These are phyloP conservation scores for Fusarium beomiforme DNA, from an alignment of 2,329 filamentous ascomycete genomes.

Conservation along the genomic window DNA sequence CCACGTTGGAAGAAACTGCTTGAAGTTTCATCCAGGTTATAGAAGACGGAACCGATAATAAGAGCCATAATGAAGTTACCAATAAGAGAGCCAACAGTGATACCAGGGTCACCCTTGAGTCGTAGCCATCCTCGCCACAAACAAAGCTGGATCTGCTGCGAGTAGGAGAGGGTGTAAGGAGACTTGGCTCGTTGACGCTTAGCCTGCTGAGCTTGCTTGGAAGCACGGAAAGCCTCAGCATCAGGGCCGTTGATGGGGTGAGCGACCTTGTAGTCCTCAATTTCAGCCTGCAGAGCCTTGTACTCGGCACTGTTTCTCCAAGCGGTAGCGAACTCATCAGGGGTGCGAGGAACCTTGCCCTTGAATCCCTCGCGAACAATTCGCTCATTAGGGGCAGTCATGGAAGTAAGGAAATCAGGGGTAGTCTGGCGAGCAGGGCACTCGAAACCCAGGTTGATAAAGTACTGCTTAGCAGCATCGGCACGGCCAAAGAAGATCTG, in stretches of 20 bases:
- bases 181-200: slow-evolving; percentile 72
- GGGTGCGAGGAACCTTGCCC: slow-evolving; percentile 65
- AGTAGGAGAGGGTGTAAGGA: slow-evolving; percentile 83
- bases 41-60: slow-evolving; percentile 84
- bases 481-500: slow-evolving; percentile 72
- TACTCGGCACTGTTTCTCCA: slow-evolving; percentile 67
- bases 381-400: slow-evolving; percentile 69
- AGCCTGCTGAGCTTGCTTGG: slow-evolving; percentile 64
- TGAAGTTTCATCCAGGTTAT: slow-evolving; percentile 73
- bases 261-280: slow-evolving; percentile 63
- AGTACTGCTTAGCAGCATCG: slow-evolving; percentile 70
- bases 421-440: slow-evolving; percentile 74
- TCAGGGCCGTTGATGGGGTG: slow-evolving; percentile 67
- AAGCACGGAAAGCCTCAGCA: slow-evolving; percentile 65
- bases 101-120: slow-evolving; percentile 77
- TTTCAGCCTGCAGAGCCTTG: slow-evolving; percentile 61
- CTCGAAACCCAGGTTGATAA: slow-evolving; percentile 73
- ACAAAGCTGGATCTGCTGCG: slow-evolving; percentile 81
- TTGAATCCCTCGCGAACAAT: slow-evolving; percentile 65
- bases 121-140: slow-evolving; percentile 83
- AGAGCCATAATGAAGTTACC: slow-evolving; percentile 81
- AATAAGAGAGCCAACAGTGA: slow-evolving; percentile 74
- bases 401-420: slow-evolving; percentile 77
- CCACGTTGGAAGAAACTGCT: slow-evolving; percentile 81
- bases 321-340: slow-evolving; percentile 68